These are phyloP conservation scores for Coniella vitis DNA, from an alignment of 2,329 filamentous ascomycete species.

Conservation along the genomic window DNA sequence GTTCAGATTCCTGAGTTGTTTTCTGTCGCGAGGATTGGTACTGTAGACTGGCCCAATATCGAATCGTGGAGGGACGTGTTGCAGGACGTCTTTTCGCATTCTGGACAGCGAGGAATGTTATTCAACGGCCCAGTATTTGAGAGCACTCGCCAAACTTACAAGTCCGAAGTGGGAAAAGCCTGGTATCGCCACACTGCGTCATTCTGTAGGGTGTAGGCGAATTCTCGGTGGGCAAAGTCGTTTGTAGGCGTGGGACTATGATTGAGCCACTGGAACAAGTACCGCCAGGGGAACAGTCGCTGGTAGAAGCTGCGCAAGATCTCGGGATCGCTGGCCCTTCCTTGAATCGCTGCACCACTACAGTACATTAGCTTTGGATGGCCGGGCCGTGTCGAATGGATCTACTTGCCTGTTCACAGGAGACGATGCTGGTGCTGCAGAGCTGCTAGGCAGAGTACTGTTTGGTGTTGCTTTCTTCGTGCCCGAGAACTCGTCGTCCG, in stretches of 20 bases:
- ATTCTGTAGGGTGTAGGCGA: constrained; percentile 89
- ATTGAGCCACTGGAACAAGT: constrained; percentile 96
- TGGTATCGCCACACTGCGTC: constrained; percentile 92
- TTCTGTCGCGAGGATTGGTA: constrained; percentile 88
- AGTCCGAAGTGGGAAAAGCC: constrained; percentile 49
- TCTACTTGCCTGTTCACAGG: constrained; percentile 19
- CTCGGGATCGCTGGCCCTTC: constrained; percentile 62
- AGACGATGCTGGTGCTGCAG: constrained; percentile 35
- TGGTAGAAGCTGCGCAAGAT: constrained; percentile 93
- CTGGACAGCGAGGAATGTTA: constrained; percentile 32
- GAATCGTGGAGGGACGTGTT: constrained; percentile 84
- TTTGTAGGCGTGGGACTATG: constrained; percentile 78
- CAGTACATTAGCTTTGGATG: constrained; percentile 23
- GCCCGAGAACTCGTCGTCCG: constrained; percentile 55
- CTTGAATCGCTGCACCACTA: constrained; percentile 31
- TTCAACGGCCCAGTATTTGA: no score
- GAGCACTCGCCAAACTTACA: constrained; percentile 29
- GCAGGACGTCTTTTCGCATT: constrained; percentile 84
- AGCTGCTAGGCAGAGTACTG: constrained; percentile 32
- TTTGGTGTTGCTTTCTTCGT: constrained; percentile 30
- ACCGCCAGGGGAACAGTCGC: constrained; percentile 88
- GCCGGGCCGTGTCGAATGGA: neutral
- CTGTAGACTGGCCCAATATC: constrained; percentile 98
- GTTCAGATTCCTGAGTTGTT: constrained; percentile 71
- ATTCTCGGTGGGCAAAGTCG: constrained; percentile 90